Evolutionary conservation across 2,329 filamentous ascomycete genomes (phyloP).

Genomic region (Trichoderma cornu-damae): DNA sequence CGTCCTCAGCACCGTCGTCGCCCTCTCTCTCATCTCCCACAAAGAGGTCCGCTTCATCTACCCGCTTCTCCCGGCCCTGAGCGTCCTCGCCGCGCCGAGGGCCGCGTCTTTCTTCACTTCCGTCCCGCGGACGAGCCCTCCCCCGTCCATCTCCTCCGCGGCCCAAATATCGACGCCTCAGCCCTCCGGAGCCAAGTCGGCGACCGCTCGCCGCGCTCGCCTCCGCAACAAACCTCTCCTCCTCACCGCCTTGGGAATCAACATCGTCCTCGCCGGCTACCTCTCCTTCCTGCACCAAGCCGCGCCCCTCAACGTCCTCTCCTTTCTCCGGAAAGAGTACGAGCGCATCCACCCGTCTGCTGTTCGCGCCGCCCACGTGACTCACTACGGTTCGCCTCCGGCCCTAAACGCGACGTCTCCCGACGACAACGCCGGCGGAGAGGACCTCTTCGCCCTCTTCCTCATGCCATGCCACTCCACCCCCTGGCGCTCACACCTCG

Average conservation of each 20-base stretch:
- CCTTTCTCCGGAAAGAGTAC: slow-evolving; percentile 71
- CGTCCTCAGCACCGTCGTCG: slow-evolving; percentile 53
- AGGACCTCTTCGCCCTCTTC: slow-evolving; percentile 68
- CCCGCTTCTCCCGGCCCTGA: slow-evolving; percentile 80
- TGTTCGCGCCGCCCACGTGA: slow-evolving; percentile 22
- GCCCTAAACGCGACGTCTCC: slow-evolving; percentile 21
- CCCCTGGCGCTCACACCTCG: slow-evolving; percentile 84
- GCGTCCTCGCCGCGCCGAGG: slow-evolving; percentile 68
- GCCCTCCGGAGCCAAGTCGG: slow-evolving; percentile 15
- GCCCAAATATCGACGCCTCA: not conserved
- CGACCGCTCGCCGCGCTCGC: slow-evolving; percentile 25
- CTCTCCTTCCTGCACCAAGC: slow-evolving; percentile 72
- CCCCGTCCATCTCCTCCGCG: slow-evolving; percentile 8
- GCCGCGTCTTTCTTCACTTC: slow-evolving; percentile 60
- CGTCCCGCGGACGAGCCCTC: slow-evolving; percentile 26
- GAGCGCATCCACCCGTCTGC: slow-evolving; percentile 48
- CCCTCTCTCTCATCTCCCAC: slow-evolving; percentile 77
- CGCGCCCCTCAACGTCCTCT: slow-evolving; percentile 68
- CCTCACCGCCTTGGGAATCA: slow-evolving; percentile 55
- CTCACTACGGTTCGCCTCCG: slow-evolving; percentile 25
- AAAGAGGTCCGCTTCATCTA: slow-evolving; percentile 98
- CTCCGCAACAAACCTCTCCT: slow-evolving; percentile 54
- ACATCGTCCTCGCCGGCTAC: slow-evolving; percentile 68
- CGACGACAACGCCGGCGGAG: slow-evolving; percentile 23
- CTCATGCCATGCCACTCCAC: slow-evolving; percentile 95